Evolutionary conservation across 2,329 filamentous ascomycete genomes (phyloP), one percentile per base, ranked within the genome.

Genomic region (Monilinia aucupariae): DNA sequence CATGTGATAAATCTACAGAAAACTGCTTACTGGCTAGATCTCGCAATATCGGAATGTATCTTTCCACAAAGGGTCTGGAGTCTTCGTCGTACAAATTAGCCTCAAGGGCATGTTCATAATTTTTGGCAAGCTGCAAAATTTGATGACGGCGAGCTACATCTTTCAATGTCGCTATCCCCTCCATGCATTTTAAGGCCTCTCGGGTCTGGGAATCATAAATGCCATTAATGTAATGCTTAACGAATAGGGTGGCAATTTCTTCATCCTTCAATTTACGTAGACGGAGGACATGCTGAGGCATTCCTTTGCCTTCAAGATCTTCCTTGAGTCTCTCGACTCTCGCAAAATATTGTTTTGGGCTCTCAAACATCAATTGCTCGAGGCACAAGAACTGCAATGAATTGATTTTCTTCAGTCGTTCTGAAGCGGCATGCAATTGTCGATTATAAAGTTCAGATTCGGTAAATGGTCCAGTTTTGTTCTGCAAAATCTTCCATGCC

Each of bases 31-130:
- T 53, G 10, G 66, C 61, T 45, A 59, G 37, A n/a, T 39, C 65
- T 22, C 77, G 79, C 1, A 87, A 78, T 22, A 84, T 66, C 0
- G 71, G 68, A n/a, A 85, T 73, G 67, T 87, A 87, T 15, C 76
- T 72, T 61, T 73, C 73, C 50, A 86, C 74, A 43, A 75, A 70
- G 4, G 71, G 68, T 22, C 72, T 64, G 49, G 77, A 70, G 0
- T 72, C 59, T 3, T 74, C 72, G 0, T 75, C 70, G 66, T 84
- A 87, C 1, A 79, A 61, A 13, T 76, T 74, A 41, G 79, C 80
- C 25, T 78, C 76, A 3, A 86, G 68, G 3, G 82, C 83, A 64
- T 75, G 78, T 67, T 85, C 80, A 63, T 85, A 82, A 55, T 86
- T 82, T 27, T 74, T 70, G 6, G 80, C 82, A 34, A 87, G 77